Conservation (phyloP, 306 rosid species). For the Hippophae tibetana region DNA sequence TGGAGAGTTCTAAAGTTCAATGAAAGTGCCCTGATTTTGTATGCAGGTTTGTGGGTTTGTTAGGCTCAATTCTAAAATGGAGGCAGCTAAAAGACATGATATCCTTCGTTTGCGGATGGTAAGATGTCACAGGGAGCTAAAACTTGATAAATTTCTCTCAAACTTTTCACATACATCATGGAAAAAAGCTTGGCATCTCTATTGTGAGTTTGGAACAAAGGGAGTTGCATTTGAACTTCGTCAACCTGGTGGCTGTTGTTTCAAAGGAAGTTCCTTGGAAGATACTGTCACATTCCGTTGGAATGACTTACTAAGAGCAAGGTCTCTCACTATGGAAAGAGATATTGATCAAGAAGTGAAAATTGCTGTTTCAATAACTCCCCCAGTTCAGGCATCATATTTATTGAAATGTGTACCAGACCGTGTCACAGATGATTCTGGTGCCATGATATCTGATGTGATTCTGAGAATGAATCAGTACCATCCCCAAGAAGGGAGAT, state of each 20-base stretch:
- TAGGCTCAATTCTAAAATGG: conserved; percentile 39
- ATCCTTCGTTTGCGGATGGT: conserved; percentile 42
- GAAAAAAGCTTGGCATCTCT: conserved; percentile 78
- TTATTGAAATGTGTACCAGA: conserved; percentile 89
- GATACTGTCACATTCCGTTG: conserved; percentile 41
- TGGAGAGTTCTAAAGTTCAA: too few relatives aligned
- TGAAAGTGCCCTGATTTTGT: background rate
- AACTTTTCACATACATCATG: conserved; percentile 42
- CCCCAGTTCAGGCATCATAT: conserved; percentile 88
- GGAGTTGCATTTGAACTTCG: conserved; percentile 54
- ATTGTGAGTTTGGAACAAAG: conserved; percentile 87
- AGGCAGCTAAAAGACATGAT: conserved; percentile 31
- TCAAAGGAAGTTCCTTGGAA: conserved; percentile 44
- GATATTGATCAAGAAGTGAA: conserved; percentile 44
- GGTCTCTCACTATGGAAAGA: conserved; percentile 48
- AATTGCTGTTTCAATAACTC: conserved; percentile 56
- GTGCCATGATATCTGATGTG: conserved; percentile 55
- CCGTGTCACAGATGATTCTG: too few relatives aligned
- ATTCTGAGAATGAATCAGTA: conserved; percentile 71
- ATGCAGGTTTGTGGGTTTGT: conserved; percentile 61
- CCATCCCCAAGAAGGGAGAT: conserved; percentile 95
- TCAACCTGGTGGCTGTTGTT: conserved; percentile 43
- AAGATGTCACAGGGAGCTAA: conserved; percentile 74
- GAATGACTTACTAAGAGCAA: conserved; percentile 78
- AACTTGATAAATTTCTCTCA: conserved; percentile 49